Percentiles rank a stretch among this genome's conserved stretches.
These are phyloP conservation scores for Cyberlindnera veronae DNA, from an alignment of 805 yeast species.

Conservation along the genomic window DNA sequence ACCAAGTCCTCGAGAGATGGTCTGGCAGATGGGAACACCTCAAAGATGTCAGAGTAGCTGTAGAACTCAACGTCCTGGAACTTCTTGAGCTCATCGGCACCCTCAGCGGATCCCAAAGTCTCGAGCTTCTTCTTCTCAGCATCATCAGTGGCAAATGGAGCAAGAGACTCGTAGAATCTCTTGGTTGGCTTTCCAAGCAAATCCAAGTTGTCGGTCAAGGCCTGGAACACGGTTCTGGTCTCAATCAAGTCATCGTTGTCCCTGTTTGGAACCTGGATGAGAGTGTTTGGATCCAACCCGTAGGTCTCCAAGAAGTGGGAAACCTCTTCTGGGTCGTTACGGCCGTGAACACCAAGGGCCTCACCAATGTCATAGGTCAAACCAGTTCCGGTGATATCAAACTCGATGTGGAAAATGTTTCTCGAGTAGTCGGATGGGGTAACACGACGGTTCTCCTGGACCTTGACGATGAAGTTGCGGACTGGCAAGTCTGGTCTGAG, in stretches of 20 bases:
- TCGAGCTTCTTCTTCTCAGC: constrained; percentile 60
- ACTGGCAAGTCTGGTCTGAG: constrained; percentile 91
- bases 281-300: constrained; percentile 63
- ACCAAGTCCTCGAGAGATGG: constrained; percentile 71
- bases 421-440: constrained; percentile 89
- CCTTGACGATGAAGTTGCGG: constrained; percentile 80
- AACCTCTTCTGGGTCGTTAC: constrained; percentile 67
- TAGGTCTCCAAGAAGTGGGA: constrained; percentile 65
- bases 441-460: constrained; percentile 85
- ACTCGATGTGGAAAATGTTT: constrained; percentile 94
- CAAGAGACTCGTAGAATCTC: constrained; percentile 83
- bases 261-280: constrained; percentile 68
- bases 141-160: constrained; percentile 67
- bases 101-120: constrained; percentile 68
- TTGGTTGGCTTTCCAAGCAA: constrained; percentile 94
- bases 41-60: constrained; percentile 77
- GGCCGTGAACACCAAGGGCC: constrained; percentile 93
- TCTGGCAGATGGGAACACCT: constrained; percentile 75
- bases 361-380: constrained; percentile 92
- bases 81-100: constrained; percentile 79
- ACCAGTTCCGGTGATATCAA: constrained; percentile 88
- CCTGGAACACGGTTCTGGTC: constrained; percentile 78
- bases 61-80: constrained; percentile 81
- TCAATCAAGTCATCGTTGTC: constrained; percentile 58
- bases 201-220: constrained; percentile 76